Conservation (phyloP, 306 rosid species). For the Acacia crassicarpa region DNA sequence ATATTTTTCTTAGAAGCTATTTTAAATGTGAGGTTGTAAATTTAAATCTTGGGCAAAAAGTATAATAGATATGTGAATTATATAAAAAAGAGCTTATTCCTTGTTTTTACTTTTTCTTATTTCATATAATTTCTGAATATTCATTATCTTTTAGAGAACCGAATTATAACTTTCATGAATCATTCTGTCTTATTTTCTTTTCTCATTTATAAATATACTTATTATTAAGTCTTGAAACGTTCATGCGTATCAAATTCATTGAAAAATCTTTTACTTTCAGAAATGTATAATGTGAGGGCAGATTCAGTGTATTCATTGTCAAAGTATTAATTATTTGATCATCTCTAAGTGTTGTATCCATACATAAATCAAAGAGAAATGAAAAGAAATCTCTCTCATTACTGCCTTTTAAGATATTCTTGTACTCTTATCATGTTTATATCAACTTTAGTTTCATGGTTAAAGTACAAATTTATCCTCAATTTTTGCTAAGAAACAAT, state of each 20-base stretch:
- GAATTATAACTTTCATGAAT: background rate
- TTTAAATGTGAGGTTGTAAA: no score
- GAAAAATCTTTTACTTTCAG: background rate
- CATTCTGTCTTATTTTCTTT: background rate
- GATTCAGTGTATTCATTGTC: background rate
- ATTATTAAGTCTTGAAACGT: background rate
- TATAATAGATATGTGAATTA: no score
- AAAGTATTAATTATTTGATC: background rate
- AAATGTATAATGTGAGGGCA: no score
- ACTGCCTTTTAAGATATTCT: background rate
- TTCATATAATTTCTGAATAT: background rate
- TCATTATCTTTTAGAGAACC: background rate
- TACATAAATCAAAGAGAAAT: background rate
- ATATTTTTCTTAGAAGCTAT: no score
- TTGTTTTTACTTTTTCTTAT: no score
- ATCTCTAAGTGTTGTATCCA: background rate
- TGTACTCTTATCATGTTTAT: background rate
- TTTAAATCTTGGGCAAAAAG: no score
- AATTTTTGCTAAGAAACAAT: no score
- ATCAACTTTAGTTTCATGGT: no score
- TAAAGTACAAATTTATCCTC: no score
- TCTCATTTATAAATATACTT: background rate
- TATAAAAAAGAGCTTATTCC: no score
- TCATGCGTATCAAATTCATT: background rate
- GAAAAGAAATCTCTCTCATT: background rate